These are phyloP conservation scores for Periconia macrospinosa DNA, from an alignment of 2,329 filamentous ascomycete species.

Conservation along the genomic window DNA sequence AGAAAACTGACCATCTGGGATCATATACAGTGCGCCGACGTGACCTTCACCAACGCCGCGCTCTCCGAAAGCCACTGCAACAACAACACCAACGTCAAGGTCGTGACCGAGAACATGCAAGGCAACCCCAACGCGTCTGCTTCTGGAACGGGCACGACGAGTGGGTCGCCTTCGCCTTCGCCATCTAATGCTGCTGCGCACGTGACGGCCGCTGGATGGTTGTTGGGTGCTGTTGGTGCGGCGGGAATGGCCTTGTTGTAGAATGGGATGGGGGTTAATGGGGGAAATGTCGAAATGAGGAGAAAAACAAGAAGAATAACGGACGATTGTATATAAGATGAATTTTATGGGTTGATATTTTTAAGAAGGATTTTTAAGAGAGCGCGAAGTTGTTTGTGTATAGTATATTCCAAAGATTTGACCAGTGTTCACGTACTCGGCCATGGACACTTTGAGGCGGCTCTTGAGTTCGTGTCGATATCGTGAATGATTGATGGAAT, in stretches of 20 bases:
- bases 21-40: slow-evolving; percentile 66
- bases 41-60: slow-evolving; percentile 63
- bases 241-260: slow-evolving; percentile 34
- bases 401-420: no score
- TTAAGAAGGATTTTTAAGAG: no score
- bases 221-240: slow-evolving; percentile 38
- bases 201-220: slow-evolving; percentile 36
- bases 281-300: not conserved
- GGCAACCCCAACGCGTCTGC: slow-evolving; percentile 53
- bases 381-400: no score
- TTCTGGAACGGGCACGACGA: slow-evolving; percentile 30
- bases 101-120: slow-evolving; percentile 42
- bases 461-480: no score
- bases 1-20: slow-evolving; percentile 6
- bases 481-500: no score
- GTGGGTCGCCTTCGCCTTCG: slow-evolving; percentile 16
- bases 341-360: no score
- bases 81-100: slow-evolving; percentile 60
- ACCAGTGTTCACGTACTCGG: no score
- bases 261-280: not conserved
- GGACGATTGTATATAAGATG: no score
- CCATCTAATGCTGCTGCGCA: slow-evolving; percentile 28
- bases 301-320: not conserved
- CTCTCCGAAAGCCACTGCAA: slow-evolving; percentile 57
- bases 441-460: no score